A percentile compares a stretch with the other conserved stretches of the same genome.
Conservation (phyloP, 805 yeast genomes). For the Metschnikowia proteae region DNA sequence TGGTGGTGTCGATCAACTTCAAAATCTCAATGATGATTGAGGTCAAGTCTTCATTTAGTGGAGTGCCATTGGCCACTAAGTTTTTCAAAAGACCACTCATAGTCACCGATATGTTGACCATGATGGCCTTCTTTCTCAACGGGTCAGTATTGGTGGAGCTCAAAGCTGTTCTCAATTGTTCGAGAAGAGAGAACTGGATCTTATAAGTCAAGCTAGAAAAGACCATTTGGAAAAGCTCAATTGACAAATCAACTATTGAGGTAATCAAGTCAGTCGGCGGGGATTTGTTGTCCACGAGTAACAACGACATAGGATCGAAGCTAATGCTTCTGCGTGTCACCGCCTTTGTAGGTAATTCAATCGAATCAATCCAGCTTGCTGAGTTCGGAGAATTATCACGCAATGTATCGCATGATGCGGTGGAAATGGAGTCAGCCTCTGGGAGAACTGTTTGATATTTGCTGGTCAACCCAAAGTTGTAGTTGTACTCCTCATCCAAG, state of each 20-base stretch:
- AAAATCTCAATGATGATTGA: constrained; percentile 49
- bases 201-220: constrained; percentile 71
- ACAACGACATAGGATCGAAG: constrained; percentile 30
- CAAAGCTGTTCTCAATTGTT: constrained; percentile 59
- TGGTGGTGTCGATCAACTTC: constrained; percentile 37
- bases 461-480: constrained; percentile 53
- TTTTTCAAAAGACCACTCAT: constrained; percentile 47
- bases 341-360: constrained; percentile 24
- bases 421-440: neutral
- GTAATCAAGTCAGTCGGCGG: constrained; percentile 29
- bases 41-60: constrained; percentile 34
- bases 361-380: constrained; percentile 28
- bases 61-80: constrained; percentile 17
- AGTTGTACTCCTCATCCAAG: constrained; percentile 47
- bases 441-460: constrained; percentile 25
- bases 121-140: constrained; percentile 43
- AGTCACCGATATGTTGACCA: constrained; percentile 61
- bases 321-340: constrained; percentile 27
- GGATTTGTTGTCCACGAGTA: constrained; percentile 25
- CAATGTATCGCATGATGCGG: neutral
- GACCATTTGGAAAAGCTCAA: constrained; percentile 67
- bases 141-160: constrained; percentile 36
- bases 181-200: constrained; percentile 85
- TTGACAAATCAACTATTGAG: constrained; percentile 65
- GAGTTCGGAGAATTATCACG: neutral